Percentiles rank a stretch among this genome's conserved stretches.
These are phyloP conservation scores for Biscutella laevigata DNA, from an alignment of 441 rosid genomes.

Conservation along the genomic window DNA sequence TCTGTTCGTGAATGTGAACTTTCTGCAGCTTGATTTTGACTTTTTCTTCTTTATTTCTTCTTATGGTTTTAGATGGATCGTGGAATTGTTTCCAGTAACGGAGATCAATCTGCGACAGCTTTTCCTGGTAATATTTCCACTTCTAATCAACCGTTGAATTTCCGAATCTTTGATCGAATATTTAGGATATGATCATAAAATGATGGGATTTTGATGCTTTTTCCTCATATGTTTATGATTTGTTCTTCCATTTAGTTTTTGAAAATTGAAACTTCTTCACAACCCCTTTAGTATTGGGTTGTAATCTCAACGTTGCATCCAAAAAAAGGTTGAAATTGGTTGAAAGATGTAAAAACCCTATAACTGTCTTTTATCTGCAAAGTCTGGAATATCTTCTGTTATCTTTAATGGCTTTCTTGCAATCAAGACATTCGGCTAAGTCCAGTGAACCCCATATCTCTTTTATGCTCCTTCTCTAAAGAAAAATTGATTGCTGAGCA, in stretches of 20 bases:
- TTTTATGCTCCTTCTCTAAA: no score
- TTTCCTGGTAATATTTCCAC: slow-evolving; percentile 11
- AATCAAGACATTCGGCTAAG: neutral
- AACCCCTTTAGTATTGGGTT: no score
- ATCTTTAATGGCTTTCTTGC: neutral
- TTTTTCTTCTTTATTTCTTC: neutral
- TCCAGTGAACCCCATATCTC: neutral
- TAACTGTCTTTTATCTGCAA: no score
- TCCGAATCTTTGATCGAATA: neutral
- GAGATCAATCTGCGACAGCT: slow-evolving; percentile 18
- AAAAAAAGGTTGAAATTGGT: no score
- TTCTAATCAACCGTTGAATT: neutral
- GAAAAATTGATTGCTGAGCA: no score
- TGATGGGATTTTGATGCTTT: neutral
- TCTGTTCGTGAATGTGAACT: neutral
- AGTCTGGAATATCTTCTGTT: no score
- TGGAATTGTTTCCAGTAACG: slow-evolving; percentile 21
- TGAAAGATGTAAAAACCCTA: no score
- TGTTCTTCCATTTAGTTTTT: no score
- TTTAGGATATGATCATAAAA: no score
- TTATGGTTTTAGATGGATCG: slow-evolving; percentile 14
- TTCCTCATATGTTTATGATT: no score
- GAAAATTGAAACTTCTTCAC: no score
- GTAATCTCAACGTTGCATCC: no score
- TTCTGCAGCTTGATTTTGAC: neutral